Evolutionary conservation across 768 basidiomycete species (phyloP).

Genomic region (Tubosaeta brunneosetosa): DNA sequence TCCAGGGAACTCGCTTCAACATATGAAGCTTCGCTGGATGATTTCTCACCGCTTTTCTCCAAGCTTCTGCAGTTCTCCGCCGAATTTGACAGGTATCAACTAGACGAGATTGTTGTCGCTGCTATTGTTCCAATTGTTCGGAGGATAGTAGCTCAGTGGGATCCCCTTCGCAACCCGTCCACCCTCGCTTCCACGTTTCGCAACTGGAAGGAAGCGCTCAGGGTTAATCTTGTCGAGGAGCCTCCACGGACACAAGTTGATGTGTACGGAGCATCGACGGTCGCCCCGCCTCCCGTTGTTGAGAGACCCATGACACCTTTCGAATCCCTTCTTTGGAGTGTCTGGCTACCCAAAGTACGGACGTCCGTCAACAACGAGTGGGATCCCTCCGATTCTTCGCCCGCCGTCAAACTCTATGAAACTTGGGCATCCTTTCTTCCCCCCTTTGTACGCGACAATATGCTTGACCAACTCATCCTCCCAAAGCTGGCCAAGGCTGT

Average conservation of each 20-base stretch:
- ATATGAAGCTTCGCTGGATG: conserved; percentile 69
- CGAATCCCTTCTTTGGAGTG: conserved; percentile 89
- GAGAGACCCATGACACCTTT: conserved; percentile 87
- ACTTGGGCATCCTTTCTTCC: conserved; percentile 87
- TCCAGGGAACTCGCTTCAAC: conserved; percentile 59
- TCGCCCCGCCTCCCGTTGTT: conserved; percentile 28
- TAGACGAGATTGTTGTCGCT: conserved; percentile 92
- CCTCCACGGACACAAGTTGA: conserved; percentile 45
- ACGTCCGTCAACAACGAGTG: conserved; percentile 94
- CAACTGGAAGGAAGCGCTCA: conserved; percentile 64
- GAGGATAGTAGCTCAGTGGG: conserved; percentile 71
- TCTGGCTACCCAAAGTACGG: conserved; percentile 94
- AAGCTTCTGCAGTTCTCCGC: conserved; percentile 64
- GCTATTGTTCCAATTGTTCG: conserved; percentile 82
- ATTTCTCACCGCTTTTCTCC: conserved; percentile 69
- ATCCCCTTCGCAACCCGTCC: conserved; percentile 75
- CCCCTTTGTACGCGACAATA: conserved; percentile 87
- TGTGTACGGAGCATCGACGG: conserved; percentile 48
- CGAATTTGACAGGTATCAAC: conserved; percentile 72
- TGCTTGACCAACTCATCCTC: conserved; percentile 91
- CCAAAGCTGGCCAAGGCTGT: conserved; percentile 88
- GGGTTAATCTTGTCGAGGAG: conserved; percentile 48
- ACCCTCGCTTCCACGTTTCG: conserved; percentile 61
- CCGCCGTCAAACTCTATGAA: conserved; percentile 81
- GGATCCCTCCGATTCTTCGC: conserved; percentile 65